Base-by-base conservation (phyloP, 257 asterid genomes). In the Gentiana dahurica region DNA sequence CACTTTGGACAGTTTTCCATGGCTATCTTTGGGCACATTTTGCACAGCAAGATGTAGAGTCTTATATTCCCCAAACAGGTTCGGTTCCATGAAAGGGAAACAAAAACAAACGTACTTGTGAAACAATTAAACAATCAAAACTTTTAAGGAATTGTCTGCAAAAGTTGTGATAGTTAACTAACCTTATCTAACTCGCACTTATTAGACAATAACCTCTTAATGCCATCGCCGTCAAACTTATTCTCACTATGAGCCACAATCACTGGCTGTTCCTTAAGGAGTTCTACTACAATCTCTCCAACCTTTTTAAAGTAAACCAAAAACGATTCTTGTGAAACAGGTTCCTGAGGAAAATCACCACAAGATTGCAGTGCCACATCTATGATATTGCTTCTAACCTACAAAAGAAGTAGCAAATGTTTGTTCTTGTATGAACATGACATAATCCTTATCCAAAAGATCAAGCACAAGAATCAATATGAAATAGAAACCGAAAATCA, bases 161-260 rank as follows among this genome's bases (percentile, higher is more conserved):
- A 9, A 54, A 45, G 6, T 15, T 24, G 36, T 53, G 24, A 32
- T 10, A 24, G 36, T 58, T 24, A 2, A 55, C 72, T 49, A 57
- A 85, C 97, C 99, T 83, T 88, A 49, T 85, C 92, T 57, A 85
- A 65, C 78, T 85, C 99, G 53, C 80, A 83, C 61, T 83, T 85
- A 78, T 88, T 83, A 49, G 95, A 75, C 52, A 92, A 51, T 10
- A 88, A 77, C 69, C 89, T 82, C 75, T 66, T 77, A 53, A 88
- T 77, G 52, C 86, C 94, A 63, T 81, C 80, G 64, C 99, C 99
- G 57, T 88, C 95, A 39, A 83, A 92, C 6, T 82, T 79, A 57
- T 81, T 85, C 78, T 85, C 95, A 35, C 77, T 81, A 50, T 88
- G 99, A 61, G 99, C 99, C 65, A 92, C 97, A 55, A 92, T 88